These are phyloP conservation scores for Tricholoma sp. DNA, from an alignment of 768 basidiomycete species.

Conservation along the genomic window DNA sequence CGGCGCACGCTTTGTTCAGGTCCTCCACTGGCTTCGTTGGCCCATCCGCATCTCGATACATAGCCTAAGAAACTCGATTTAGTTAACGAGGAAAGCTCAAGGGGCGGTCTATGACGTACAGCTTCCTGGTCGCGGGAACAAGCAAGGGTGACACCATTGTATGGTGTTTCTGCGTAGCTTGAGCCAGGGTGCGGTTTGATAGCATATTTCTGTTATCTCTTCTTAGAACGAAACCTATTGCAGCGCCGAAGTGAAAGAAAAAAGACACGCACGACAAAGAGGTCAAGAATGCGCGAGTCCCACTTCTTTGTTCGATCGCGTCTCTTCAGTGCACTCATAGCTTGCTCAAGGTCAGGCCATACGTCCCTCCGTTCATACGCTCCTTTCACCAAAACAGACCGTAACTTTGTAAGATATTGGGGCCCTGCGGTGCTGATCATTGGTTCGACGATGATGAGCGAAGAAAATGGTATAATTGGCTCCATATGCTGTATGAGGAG, in stretches of 20 bases:
- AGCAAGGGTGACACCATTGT: constrained; percentile 41
- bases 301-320: constrained; percentile 36
- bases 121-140: constrained; percentile 62
- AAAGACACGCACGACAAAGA: constrained; percentile 44
- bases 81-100: not conserved
- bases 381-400: constrained; percentile 35
- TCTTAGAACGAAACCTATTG: not conserved
- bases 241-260: not conserved
- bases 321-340: constrained; percentile 29
- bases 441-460: constrained; percentile 60
- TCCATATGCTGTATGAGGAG: constrained; percentile 47
- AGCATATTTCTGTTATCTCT: constrained; percentile 36
- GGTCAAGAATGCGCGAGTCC: constrained; percentile 48
- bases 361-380: constrained; percentile 47
- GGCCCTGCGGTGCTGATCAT: constrained; percentile 50
- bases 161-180: constrained; percentile 24
- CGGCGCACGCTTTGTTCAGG: constrained; percentile 33
- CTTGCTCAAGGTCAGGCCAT: constrained; percentile 45
- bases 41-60: constrained; percentile 59
- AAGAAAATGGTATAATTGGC: constrained; percentile 40
- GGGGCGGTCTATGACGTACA: constrained; percentile 27
- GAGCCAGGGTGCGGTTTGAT: constrained; percentile 32
- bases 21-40: constrained; percentile 46
- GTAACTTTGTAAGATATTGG: constrained; percentile 35
- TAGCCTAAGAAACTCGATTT: constrained; percentile 34